phyloP scores from a whole-genome alignment of 1,284 basidiomycete genomes.

The Cystobasidium sp. region DNA sequence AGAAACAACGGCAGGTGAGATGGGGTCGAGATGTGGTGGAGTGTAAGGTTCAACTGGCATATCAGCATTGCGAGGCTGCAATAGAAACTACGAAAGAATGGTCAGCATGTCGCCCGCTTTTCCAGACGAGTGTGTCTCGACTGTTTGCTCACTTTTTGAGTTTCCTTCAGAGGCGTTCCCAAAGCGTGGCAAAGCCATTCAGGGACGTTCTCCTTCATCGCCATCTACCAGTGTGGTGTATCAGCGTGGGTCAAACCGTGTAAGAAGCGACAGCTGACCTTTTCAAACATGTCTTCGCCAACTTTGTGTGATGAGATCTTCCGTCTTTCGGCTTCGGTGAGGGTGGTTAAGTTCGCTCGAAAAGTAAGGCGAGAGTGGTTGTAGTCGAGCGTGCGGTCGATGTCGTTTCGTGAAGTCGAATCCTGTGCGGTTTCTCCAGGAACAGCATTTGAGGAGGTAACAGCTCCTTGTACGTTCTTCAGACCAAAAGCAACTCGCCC shows the following conservation, averaged over 20 bases:
- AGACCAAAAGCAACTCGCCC: slow-evolving; percentile 1
- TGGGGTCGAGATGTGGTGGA: slow-evolving; percentile 16
- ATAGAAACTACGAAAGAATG: not conserved
- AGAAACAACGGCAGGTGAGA: slow-evolving; percentile 24
- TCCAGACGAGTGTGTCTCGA: too few relatives aligned
- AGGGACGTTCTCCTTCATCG: not conserved
- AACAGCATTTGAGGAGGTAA: slow-evolving; percentile 19
- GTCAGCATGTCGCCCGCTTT: too few relatives aligned
- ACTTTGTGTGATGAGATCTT: not conserved
- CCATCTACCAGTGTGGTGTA: not conserved
- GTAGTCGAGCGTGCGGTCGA: slow-evolving; percentile 10
- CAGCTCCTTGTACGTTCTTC: slow-evolving; percentile 22
- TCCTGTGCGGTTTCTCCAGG: not conserved
- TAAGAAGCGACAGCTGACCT: not conserved
- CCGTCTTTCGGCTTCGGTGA: slow-evolving; percentile 22
- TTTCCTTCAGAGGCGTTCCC: not conserved
- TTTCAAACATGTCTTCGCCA: slow-evolving; percentile 29
- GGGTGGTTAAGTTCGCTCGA: slow-evolving; percentile 21
- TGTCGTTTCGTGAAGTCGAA: slow-evolving; percentile 6
- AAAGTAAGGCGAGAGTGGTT: slow-evolving; percentile 20
- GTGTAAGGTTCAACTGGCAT: slow-evolving; percentile 12
- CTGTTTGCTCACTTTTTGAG: not conserved
- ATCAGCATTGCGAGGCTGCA: not conserved
- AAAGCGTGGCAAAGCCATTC: slow-evolving; percentile 18
- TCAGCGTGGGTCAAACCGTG: not conserved